Percentiles rank a stretch among this genome's conserved stretches.
These are phyloP conservation scores for Flueggea neowawraea DNA, from an alignment of 441 rosid species.

Conservation along the genomic window DNA sequence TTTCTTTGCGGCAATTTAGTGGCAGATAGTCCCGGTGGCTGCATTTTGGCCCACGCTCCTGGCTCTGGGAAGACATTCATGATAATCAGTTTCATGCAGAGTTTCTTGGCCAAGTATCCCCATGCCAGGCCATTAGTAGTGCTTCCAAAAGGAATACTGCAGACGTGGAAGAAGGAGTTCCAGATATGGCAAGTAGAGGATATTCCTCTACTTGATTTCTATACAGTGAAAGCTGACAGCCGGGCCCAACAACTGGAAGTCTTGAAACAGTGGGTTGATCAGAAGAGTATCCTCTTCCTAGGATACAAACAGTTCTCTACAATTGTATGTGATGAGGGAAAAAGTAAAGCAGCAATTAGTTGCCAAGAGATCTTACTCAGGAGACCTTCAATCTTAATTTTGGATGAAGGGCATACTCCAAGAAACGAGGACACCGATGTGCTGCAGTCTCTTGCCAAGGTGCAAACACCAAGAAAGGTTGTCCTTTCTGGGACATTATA, in stretches of 20 bases:
- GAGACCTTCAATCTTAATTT: slow-evolving; percentile 59
- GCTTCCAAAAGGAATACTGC: slow-evolving; percentile 70
- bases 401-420: slow-evolving; percentile 86
- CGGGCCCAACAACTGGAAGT: slow-evolving; percentile 53
- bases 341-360: slow-evolving; percentile 15
- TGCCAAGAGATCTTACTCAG: slow-evolving; percentile 58
- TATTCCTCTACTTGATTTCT: slow-evolving; percentile 55
- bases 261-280: slow-evolving; percentile 49
- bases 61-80: slow-evolving; percentile 90
- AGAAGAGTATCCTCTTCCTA: slow-evolving; percentile 61
- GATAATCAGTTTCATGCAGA: slow-evolving; percentile 72
- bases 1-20: slow-evolving; percentile 58
- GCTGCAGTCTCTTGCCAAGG: slow-evolving; percentile 55
- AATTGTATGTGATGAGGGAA: slow-evolving; percentile 45
- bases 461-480: slow-evolving; percentile 67
- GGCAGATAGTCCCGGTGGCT: slow-evolving; percentile 64
- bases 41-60: slow-evolving; percentile 86
- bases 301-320: slow-evolving; percentile 70
- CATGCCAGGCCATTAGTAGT: slow-evolving; percentile 63
- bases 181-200: slow-evolving; percentile 63
- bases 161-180: slow-evolving; percentile 78
- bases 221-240: slow-evolving; percentile 57
- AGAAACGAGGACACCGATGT: slow-evolving; percentile 63
- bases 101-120: slow-evolving; percentile 64
- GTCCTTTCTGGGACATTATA: slow-evolving; percentile 79